Evolutionary conservation across 2,329 filamentous ascomycete genomes (phyloP).

Genomic region (Coniochaeta sp.): DNA sequence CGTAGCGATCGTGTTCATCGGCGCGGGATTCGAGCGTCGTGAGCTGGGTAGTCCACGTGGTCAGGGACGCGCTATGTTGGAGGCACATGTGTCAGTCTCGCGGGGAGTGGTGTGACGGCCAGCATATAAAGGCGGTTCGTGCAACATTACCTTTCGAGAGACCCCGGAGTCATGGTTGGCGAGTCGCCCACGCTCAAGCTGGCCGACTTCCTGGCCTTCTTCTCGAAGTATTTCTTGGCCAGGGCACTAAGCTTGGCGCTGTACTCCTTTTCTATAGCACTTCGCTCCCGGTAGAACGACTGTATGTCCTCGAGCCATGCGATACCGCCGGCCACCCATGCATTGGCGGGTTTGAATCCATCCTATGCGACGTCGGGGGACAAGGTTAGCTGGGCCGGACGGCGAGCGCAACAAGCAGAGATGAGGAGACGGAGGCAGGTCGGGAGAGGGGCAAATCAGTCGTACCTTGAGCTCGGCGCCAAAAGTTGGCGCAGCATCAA

Average conservation of each 20-base stretch:
- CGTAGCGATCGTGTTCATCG: constrained; percentile 81
- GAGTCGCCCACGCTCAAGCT: constrained; percentile 89
- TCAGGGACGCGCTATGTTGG: constrained; percentile 70
- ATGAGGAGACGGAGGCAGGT: constrained; percentile 10
- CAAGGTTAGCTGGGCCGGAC: constrained; percentile 6
- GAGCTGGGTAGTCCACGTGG: constrained; percentile 93
- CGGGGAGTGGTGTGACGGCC: not conserved
- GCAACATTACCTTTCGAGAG: constrained; percentile 66
- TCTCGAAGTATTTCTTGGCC: constrained; percentile 92
- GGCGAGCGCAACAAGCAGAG: constrained; percentile 1
- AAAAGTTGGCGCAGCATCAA: constrained; percentile 79
- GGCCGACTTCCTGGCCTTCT: constrained; percentile 86
- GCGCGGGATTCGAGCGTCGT: constrained; percentile 84
- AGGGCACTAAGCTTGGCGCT: constrained; percentile 77
- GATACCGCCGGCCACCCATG: constrained; percentile 85
- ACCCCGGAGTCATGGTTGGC: constrained; percentile 87
- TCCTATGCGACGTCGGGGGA: constrained; percentile 59
- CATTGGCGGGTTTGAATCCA: constrained; percentile 91
- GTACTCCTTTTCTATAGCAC: constrained; percentile 94
- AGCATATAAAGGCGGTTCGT: not conserved
- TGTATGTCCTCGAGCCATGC: constrained; percentile 95
- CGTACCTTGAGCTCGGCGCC: constrained; percentile 87
- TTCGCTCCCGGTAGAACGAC: constrained; percentile 92
- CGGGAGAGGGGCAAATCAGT: not conserved
- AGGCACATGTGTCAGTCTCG: constrained; percentile 3